Base-by-base conservation (phyloP, 2,329 filamentous ascomycete genomes). In the Biscogniauxia mediterranea region DNA sequence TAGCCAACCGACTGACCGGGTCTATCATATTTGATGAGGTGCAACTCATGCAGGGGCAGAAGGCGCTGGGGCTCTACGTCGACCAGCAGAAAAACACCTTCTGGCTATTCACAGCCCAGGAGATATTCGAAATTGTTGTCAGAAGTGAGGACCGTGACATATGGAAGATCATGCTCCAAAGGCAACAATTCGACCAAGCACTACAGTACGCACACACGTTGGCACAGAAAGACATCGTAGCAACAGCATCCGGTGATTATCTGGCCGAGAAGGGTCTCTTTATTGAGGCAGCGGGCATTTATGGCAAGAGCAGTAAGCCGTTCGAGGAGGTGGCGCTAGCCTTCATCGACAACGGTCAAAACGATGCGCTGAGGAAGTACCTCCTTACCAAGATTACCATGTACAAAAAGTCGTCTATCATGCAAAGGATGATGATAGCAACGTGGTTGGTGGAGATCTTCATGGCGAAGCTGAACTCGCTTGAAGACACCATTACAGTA, bases 51-150 rank as follows among this genome's bases (percentile, higher is more conserved):
- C 84, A 87, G 4, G 91, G 90, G 0, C 91, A 97, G 69, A 88
- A 83, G 69, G 87, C 89, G 4, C 80, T 99, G n/a, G 93, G 91
- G 0, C 84, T 99, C 19, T 89, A 93, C 56, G 89, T 94, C 8
- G 95, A 99, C 75, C 85, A 90, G 63, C 94, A 95, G 75, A 97
- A 97, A 80, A 96, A 94, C 71, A 99, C 95, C 0, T 97, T 94
- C 73, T 99, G 96, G 95, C 83, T 99, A 1, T 96, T 98, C 72
- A 98, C 94, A 0, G 85, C 86, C 0, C 85, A 91, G 60, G 93
- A 96, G 70, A 97, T 99, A 56, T 97, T 93, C 68, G 95, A 99
- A 77, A 89, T 99, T 61, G 91, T 95, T 13, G 89, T 94, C 13
- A 89, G 88, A 52, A 92, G 98, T 59, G 95, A 99, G 75, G 91